A percentile compares a stretch with the other conserved stretches of the same genome.
Evolutionary conservation across 495 filamentous ascomycete species (phyloP).

Genomic region (Trichocladium uniseriatum): DNA sequence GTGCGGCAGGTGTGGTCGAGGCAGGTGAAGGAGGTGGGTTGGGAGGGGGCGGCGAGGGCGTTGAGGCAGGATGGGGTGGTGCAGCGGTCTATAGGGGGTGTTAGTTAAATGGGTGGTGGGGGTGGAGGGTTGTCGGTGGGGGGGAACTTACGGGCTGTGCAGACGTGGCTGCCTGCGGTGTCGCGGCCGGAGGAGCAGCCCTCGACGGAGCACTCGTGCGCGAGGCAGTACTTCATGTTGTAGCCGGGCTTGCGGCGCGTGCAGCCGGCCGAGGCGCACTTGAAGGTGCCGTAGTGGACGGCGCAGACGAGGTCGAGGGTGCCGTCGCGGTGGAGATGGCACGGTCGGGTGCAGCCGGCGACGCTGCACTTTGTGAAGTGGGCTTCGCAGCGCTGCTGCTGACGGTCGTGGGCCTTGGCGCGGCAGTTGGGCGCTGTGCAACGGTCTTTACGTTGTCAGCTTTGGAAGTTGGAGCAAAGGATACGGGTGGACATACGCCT

Average conservation of each 20-base stretch:
- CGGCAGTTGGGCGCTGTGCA: constrained; percentile 6
- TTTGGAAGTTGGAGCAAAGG: no score
- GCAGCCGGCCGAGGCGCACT: constrained; percentile 3
- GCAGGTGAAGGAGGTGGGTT: background rate
- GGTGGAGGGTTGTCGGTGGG: background rate
- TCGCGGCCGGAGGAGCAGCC: background rate
- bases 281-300: constrained; percentile 11
- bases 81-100: background rate
- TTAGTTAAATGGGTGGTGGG: background rate
- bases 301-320: constrained; percentile 8
- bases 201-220: constrained; percentile 6
- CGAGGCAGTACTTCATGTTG: constrained; percentile 4
- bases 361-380: constrained; percentile 7
- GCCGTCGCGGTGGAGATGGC: constrained; percentile 8
- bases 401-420: background rate
- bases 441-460: no score
- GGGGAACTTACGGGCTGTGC: no score
- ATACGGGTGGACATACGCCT: no score
- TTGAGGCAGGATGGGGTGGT: background rate
- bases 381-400: constrained; percentile 5
- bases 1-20: background rate
- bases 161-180: no score
- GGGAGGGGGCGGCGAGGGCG: background rate
- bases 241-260: background rate
- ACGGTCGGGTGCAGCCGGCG: constrained; percentile 3